A percentile compares a stretch with the other conserved stretches of the same genome.
phyloP scores from a whole-genome alignment of 129 eudicot species.

The Calendula officinalis region DNA sequence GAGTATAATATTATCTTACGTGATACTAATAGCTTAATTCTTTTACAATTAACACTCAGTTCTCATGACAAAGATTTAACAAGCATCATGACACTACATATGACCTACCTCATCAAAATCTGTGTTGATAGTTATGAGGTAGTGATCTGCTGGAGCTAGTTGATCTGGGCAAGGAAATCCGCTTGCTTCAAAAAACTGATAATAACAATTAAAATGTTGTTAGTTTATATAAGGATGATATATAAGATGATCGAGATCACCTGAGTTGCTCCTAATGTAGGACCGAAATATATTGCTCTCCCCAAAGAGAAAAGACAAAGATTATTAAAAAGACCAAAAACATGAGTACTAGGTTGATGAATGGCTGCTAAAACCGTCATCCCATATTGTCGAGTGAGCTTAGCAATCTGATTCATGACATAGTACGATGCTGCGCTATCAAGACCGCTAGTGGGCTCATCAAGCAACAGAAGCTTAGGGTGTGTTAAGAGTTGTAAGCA shows the following conservation, averaged over 20 bases:
- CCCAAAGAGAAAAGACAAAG: constrained; percentile 60
- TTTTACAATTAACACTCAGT: neutral
- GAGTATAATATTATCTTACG: no score
- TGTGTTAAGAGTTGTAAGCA: constrained; percentile 36
- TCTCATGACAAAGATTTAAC: neutral
- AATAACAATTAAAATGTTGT: neutral
- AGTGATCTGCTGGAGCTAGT: constrained; percentile 37
- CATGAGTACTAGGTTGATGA: constrained; percentile 66
- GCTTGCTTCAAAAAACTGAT: constrained; percentile 29
- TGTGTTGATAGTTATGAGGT: constrained; percentile 28
- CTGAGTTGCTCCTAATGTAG: constrained; percentile 50
- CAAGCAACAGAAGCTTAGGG: constrained; percentile 40
- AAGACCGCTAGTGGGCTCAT: constrained; percentile 63
- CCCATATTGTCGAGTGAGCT: constrained; percentile 45
- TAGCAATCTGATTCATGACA: constrained; percentile 56
- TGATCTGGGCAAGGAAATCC: constrained; percentile 33
- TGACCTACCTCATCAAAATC: constrained; percentile 33
- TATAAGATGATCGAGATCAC: constrained; percentile 25
- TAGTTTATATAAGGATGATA: neutral
- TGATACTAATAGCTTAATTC: neutral
- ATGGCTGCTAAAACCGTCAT: constrained; percentile 70
- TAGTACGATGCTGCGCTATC: constrained; percentile 77
- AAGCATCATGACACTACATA: neutral
- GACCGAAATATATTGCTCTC: constrained; percentile 54
- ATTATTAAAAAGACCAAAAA: constrained; percentile 48